Conservation (phyloP, 768 basidiomycete genomes). For the Collybia mongolica region DNA sequence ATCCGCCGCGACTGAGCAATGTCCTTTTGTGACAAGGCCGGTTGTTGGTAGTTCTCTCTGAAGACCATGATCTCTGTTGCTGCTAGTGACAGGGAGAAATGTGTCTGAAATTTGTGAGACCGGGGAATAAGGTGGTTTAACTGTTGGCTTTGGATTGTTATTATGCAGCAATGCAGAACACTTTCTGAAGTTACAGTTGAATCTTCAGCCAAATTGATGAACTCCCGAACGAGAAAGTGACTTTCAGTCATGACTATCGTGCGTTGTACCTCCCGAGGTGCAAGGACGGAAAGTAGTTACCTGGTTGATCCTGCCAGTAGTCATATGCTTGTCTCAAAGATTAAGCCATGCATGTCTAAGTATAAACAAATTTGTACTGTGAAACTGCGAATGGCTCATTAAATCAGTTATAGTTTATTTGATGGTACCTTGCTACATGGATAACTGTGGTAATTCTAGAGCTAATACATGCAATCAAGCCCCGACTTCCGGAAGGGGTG, state of each 20-base stretch:
- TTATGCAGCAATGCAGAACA: constrained; percentile 13
- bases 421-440: no score
- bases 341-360: no score
- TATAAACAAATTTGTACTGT: constrained; percentile 60
- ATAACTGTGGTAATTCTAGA: constrained; percentile 31
- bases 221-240: constrained; percentile 23
- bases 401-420: constrained; percentile 84
- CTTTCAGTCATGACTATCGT: no score
- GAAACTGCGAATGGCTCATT: constrained; percentile 84
- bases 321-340: constrained; percentile 53
- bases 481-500: constrained; percentile 71
- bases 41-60: constrained; percentile 37
- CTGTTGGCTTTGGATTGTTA: constrained; percentile 19
- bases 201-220: constrained; percentile 22
- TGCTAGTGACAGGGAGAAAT: constrained; percentile 20
- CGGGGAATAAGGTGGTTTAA: constrained; percentile 42
- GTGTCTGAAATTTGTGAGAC: constrained; percentile 42
- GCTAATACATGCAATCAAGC: constrained; percentile 71
- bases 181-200: constrained; percentile 14
- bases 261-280: no score
- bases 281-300: constrained; percentile 55
- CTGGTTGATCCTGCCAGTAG: constrained; percentile 86
- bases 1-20: constrained; percentile 31
- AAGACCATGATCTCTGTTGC: constrained; percentile 33
- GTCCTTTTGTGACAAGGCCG: constrained; percentile 17